Evolutionary conservation across 2,329 filamentous ascomycete species (phyloP), one percentile per base, ranked within the genome.

Genomic region (Ramularia endophylla): DNA sequence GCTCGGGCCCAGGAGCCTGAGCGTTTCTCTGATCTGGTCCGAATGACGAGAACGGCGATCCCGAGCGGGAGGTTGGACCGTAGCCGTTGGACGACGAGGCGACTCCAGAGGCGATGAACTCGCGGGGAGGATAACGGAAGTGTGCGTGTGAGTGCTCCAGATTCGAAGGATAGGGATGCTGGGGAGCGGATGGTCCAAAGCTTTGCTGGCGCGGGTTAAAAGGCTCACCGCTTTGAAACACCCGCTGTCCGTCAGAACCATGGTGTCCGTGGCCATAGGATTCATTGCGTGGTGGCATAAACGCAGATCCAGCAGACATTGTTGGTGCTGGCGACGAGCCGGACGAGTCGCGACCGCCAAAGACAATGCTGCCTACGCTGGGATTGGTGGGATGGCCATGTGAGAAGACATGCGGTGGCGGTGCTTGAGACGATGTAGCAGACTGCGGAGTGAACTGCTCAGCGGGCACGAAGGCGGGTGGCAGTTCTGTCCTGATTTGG

Each of bases 311-410:
- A 6, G 47, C 35, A 11, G 53, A 55, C 9, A 53, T 37, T 16
- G 55, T 52, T 15, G 56, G 57, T 4, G 62, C 64, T 5, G 64
- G 65, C 2, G 67, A 67, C 15, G 62, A 55, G 11, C 53, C 56
- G 5, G 60, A 56, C 15, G 65, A 66, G 17, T 64, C 55, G 13
- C 58, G 55, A 17, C 61, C 62, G 29, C 63, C 62, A 48, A 69
- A 70, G 16, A 66, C 58, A 30, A 68, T 61, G 37, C 47, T 53
- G 38, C 46, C 45, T 11, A 45, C 41, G 48, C 57, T 58, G 7
- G 53, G 53, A 34, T 58, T 53, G 19, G 47, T 42, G 4, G 46
- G 36, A 36, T 55, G 51, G 13, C 40, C 40, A 17, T 52, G 41
- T 15, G 51, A 33, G 8, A 48, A 32, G 25, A 40, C 34, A 12